Base-by-base conservation (phyloP, 345 rosid genomes). In the Mercurialis annua region DNA sequence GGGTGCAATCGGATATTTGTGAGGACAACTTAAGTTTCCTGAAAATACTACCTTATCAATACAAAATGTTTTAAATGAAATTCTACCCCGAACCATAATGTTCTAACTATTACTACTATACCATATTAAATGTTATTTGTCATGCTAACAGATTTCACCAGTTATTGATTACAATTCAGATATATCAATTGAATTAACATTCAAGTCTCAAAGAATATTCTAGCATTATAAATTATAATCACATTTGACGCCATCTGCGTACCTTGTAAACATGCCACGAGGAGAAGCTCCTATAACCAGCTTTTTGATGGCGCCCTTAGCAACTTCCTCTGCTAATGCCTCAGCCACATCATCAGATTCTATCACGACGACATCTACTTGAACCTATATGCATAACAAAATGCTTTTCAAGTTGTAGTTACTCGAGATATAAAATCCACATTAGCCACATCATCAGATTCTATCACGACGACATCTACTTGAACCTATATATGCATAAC, bases 231-330 rank as follows among this genome's bases (percentile, higher is more conserved):
- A 9, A 44, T 12, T 18, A 23, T 12, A 44, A 9, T 55, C 59
- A 21, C 1, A 40, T 14, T 7, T 53, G n/a, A 24, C 7, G 34
- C 40, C 27, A 51, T 34, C 14, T 48, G 38, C 40, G 63, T 83
- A 92, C 98, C 97, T 82, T 18, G 84, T 34, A 69, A 93, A 87
- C 66, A 87, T 77, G 67, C 87, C 77, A 14, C 66, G 71, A 65
- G 89, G 72, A 46, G 92, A 75, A 78, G 87, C 84, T 78, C 98
- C 98, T 21, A 93, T 81, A 27, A 93, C 93, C 12, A 93, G 94
- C 83, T 87, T 88, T 8, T 62, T 73, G 30, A 88, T 80, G 16
- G 53, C 70, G 12, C 66, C 71, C 75, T 73, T 74, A 31, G 83
- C 48, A 33, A 93, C 80, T 81, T 82, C 90, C 71, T 93, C 86